Evolutionary conservation across 192 early-diverging fungal species (phyloP).

Genomic region (Rhizoclosmatium globosum): DNA sequence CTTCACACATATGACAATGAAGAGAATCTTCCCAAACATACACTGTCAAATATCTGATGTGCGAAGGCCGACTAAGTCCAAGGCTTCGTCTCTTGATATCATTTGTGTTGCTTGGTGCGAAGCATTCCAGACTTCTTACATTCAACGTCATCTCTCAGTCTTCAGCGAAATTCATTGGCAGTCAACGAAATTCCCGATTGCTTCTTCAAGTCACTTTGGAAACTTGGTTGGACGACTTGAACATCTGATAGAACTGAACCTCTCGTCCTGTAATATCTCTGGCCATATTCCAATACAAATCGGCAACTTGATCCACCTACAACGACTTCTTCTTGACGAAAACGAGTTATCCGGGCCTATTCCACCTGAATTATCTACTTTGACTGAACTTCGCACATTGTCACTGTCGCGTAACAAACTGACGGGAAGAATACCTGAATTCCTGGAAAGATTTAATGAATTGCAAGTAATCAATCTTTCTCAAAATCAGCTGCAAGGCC

Average conservation of each 20-base stretch:
- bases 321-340: background rate
- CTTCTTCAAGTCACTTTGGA: background rate
- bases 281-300: background rate
- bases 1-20: background rate
- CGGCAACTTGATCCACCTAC: background rate
- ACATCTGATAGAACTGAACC: background rate
- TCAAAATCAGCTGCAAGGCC: background rate
- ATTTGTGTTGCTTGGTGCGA: background rate
- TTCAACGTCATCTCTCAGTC: background rate
- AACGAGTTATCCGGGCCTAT: background rate
- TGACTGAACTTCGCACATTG: background rate
- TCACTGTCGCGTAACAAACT: background rate
- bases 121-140: background rate
- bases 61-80: too few species aligned
- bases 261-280: background rate
- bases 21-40: background rate
- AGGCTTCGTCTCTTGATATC: background rate
- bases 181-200: background rate
- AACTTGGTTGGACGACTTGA: background rate
- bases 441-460: background rate
- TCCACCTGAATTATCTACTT: background rate
- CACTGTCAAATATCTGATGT: too few species aligned
- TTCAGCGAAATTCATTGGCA: background rate
- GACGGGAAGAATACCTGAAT: constrained; percentile 7
- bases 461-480: background rate